Percentiles rank a stretch among this genome's conserved stretches.
These are phyloP conservation scores for Ceratocystis harringtonii DNA, from an alignment of 2,329 filamentous ascomycete species.

Conservation along the genomic window DNA sequence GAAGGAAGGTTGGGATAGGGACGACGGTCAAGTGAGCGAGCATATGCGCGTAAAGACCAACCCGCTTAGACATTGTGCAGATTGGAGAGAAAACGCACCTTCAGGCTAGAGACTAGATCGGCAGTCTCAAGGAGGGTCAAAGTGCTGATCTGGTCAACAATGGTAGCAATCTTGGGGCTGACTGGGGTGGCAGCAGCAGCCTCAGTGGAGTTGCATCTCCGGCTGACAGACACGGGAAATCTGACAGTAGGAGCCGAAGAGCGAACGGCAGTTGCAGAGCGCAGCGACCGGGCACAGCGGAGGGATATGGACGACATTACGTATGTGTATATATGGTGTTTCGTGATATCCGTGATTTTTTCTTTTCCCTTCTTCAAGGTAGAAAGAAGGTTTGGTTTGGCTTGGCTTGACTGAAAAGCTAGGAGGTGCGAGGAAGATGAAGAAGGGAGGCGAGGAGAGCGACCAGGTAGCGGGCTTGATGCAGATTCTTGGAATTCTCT, in stretches of 20 bases:
- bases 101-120: constrained; percentile 83
- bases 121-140: constrained; percentile 96
- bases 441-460: constrained; percentile 1
- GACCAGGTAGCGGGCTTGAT: background rate
- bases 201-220: constrained; percentile 82
- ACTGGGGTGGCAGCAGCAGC: constrained; percentile 36
- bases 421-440: background rate
- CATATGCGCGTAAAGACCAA: background rate
- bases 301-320: constrained; percentile 16
- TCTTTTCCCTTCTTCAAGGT: background rate
- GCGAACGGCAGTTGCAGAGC: constrained; percentile 31
- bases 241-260: constrained; percentile 34
- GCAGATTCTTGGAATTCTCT: background rate
- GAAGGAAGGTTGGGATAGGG: background rate
- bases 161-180: constrained; percentile 84
- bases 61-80: background rate
- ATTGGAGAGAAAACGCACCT: constrained; percentile 42
- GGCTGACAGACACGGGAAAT: constrained; percentile 35
- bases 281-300: constrained; percentile 21
- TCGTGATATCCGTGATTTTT: background rate
- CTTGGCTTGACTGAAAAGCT: background rate
- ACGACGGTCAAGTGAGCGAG: background rate
- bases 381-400: background rate
- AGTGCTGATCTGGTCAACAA: constrained; percentile 97
- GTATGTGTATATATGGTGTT: background rate